Base-by-base conservation (phyloP, 257 asterid species). In the Striga asiatica region DNA sequence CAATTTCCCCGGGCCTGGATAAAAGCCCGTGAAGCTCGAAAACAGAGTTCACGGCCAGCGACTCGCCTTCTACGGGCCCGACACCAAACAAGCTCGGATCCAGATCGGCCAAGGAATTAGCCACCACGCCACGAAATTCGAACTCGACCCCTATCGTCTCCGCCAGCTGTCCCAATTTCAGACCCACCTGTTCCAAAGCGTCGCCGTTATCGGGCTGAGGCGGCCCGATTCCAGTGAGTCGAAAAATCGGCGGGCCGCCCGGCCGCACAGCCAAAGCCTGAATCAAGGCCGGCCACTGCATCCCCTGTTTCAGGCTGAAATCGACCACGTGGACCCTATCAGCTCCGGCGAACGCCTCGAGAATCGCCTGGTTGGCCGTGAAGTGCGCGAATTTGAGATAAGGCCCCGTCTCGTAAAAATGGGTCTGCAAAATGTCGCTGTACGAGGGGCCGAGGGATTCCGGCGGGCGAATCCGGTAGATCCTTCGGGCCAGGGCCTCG, bases 201-300 rank as follows among this genome's bases (percentile, higher is more conserved):
- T 89, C 95, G 0, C 72, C 58, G 58, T 80, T 72, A n/a, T 88
- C 91, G n/a, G 82, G 78, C 78, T 77, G 94, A 14, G 95, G 97
- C 12, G 92, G 95, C 6, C 91, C 94, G 2, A 84, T 71, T 9
- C 91, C 94, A 0, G 91, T 84, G 3, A 84, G 77, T 48, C 81
- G 50, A 34, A 83, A 83, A 2, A 72, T 56, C 0, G 94, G 94
- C 0, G 94, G 89, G 0, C 89, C 94, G 10, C 87, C 84, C 1
- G 89, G 79, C 2, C 81, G 71, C 28, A 74, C 21, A 11, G 94
- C 89, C 22, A 83, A 54, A 1, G 94, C 94, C 56, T 83, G 89
- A 76, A 83, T 69, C 32, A 81, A 65, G 0, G 82, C 84, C 1
- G 94, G 94, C 94, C 94, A 83, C 50, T 83, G 94, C 89, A 81